Conservation (phyloP, 2,329 filamentous ascomycete species). For the Niveomyces coronatus region DNA sequence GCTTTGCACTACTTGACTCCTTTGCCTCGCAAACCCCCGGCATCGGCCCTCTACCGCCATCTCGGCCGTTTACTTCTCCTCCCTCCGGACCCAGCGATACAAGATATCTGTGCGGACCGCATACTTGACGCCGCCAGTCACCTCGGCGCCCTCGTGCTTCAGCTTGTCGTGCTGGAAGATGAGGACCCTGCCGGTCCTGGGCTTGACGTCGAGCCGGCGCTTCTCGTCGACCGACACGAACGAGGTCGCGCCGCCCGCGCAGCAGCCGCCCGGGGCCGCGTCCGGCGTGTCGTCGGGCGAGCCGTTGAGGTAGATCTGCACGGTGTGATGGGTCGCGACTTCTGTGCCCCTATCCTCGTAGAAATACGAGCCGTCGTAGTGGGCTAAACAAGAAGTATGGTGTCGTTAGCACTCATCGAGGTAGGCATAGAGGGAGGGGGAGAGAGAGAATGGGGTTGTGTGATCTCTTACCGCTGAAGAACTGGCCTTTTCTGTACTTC, state of each 20-base stretch:
- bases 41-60: too few relatives aligned
- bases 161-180: slow-evolving; percentile 47
- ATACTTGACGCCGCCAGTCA: slow-evolving; percentile 42
- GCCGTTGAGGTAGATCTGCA: slow-evolving; percentile 39
- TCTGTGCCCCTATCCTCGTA: slow-evolving; percentile 37
- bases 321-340: slow-evolving; percentile 38
- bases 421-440: too few relatives aligned
- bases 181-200: slow-evolving; percentile 46
- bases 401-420: background rate
- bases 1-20: too few relatives aligned
- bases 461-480: slow-evolving; percentile 41
- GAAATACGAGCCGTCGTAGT: slow-evolving; percentile 56
- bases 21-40: too few relatives aligned
- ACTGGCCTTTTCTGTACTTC: slow-evolving; percentile 61
- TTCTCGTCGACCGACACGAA: slow-evolving; percentile 37
- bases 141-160: slow-evolving; percentile 43
- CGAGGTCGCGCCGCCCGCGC: slow-evolving; percentile 44
- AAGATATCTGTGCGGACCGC: slow-evolving; percentile 46
- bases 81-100: slow-evolving; percentile 21
- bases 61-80: too few relatives aligned
- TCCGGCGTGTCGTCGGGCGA: slow-evolving; percentile 15
- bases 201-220: slow-evolving; percentile 40
- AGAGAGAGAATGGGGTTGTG: background rate
- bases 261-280: slow-evolving; percentile 13
- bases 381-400: slow-evolving; percentile 31